Conservation (phyloP, 2,329 filamentous ascomycete species). For the Dothideomycetes sp. region DNA sequence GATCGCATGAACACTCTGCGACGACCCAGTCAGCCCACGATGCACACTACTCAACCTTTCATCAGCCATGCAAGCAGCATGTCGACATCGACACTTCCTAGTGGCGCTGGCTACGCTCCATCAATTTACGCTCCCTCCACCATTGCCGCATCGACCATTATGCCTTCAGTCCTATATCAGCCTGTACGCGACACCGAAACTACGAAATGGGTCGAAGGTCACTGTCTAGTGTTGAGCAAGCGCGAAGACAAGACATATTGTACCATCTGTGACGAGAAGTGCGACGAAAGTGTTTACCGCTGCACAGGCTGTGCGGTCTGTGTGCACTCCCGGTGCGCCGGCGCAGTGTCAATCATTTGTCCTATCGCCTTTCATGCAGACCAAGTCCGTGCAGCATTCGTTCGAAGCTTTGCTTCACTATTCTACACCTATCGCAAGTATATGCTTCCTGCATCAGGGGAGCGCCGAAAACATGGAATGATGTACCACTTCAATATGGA, state of each 20-base stretch:
- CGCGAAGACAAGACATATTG: slow-evolving; percentile 53
- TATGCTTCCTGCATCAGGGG: slow-evolving; percentile 46
- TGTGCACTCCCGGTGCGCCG: slow-evolving; percentile 49
- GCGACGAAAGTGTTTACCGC: slow-evolving; percentile 63
- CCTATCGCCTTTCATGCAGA: slow-evolving; percentile 56
- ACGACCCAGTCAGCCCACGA: slow-evolving; percentile 33
- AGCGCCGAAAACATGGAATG: slow-evolving; percentile 52
- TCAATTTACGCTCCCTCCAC: slow-evolving; percentile 82
- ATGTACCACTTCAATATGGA: slow-evolving; percentile 57
- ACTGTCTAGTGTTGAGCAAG: slow-evolving; percentile 59
- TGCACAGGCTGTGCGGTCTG: slow-evolving; percentile 52
- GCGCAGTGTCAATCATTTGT: slow-evolving; percentile 53
- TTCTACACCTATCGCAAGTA: slow-evolving; percentile 59
- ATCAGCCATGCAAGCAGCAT: slow-evolving; percentile 50
- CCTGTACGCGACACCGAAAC: slow-evolving; percentile 69
- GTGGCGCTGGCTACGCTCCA: slow-evolving; percentile 55
- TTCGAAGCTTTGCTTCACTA: slow-evolving; percentile 57
- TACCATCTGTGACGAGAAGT: slow-evolving; percentile 65
- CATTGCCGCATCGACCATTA: slow-evolving; percentile 71
- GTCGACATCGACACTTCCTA: slow-evolving; percentile 55
- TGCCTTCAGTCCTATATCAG: slow-evolving; percentile 74
- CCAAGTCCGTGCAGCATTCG: slow-evolving; percentile 56
- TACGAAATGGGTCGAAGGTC: slow-evolving; percentile 74
- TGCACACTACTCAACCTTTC: slow-evolving; percentile 46
- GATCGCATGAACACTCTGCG: slow-evolving; percentile 58